Evolutionary conservation across 257 asterid genomes (phyloP), one percentile per base, ranked within the genome.

Genomic region (Petrea volubilis): DNA sequence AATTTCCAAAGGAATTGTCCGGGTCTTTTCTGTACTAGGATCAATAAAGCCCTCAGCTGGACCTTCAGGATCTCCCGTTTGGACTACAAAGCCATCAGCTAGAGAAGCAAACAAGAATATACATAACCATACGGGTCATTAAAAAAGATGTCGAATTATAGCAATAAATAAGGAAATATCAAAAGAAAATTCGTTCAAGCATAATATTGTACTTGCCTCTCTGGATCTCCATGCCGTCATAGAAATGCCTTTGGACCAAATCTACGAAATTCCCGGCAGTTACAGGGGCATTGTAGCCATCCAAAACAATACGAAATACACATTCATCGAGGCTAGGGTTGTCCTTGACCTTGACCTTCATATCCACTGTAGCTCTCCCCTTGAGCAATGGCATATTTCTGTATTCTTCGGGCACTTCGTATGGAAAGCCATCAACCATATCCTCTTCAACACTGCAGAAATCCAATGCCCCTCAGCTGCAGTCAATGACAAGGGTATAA

Each of bases 391-490:
- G 99, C 99, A 92, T 85, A 29, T 75, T 87, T 72, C 60, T 80
- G 86, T 87, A 92, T 53, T 88, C 98, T 66, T 92, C 98, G 2
- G 99, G 98, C 49, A 95, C 97, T 83, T 95, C 98, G 41, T 83
- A 92, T 0, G 99, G 99, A 77, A 95, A 95, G 82, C 97, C 92
- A 80, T 90, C 99, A 41, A 95, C 90, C 99, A 95, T 92, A 77
- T 95, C 97, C 88, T 95, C 99, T 95, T 95, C 99, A 79, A 95
- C 97, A 85, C 99, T 95, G 99, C 98, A 92, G 96, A 94, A 94
- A 94, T 72, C 93, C 89, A 94, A 91, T 86, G 94, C 98, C 95
- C 97, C 98, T 95, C 99, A 95, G 99, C 99, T 95, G 99, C 99
- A 92, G 98, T 88, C 90, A 91, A 86, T 92, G 85, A 90, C 89